phyloP scores from a whole-genome alignment of 345 rosid species.

The Clarkia xantiana region DNA sequence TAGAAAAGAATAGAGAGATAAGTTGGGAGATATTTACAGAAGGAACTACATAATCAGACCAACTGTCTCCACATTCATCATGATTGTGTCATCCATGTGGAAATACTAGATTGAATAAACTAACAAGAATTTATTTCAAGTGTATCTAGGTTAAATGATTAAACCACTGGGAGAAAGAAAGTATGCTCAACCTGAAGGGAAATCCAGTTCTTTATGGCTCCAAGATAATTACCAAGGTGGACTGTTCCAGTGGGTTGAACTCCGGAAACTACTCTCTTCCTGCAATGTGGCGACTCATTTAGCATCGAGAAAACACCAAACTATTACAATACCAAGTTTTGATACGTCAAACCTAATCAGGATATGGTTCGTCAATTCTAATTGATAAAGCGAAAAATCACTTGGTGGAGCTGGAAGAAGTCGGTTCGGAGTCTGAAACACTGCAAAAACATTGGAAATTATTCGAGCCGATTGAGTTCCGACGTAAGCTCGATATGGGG shows the following conservation, averaged over 20 bases:
- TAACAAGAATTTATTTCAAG: neutral
- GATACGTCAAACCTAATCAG: neutral
- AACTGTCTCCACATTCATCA: no score
- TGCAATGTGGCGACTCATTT: slow-evolving; percentile 8
- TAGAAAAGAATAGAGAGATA: no score
- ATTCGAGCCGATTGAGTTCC: slow-evolving; percentile 3
- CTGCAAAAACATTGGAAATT: slow-evolving; percentile 32
- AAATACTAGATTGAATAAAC: no score
- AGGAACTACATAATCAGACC: no score
- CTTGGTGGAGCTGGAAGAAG: slow-evolving; percentile 24
- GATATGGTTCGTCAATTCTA: no score
- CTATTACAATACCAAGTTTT: no score
- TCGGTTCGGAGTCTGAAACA: slow-evolving; percentile 21
- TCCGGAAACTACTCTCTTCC: slow-evolving; percentile 85
- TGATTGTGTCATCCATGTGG: no score
- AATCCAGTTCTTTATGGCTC: slow-evolving; percentile 81
- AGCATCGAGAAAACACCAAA: neutral
- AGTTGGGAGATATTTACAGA: no score
- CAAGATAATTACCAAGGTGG: slow-evolving; percentile 88
- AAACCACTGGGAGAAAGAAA: neutral
- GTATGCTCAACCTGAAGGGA: slow-evolving; percentile 38
- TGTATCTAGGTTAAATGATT: neutral
- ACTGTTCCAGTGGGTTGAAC: slow-evolving; percentile 88
- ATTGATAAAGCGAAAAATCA: slow-evolving; percentile 3
- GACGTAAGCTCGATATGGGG: neutral